Base-by-base conservation (phyloP, 2,329 filamentous ascomycete species). In the Colletotrichum liriopes region DNA sequence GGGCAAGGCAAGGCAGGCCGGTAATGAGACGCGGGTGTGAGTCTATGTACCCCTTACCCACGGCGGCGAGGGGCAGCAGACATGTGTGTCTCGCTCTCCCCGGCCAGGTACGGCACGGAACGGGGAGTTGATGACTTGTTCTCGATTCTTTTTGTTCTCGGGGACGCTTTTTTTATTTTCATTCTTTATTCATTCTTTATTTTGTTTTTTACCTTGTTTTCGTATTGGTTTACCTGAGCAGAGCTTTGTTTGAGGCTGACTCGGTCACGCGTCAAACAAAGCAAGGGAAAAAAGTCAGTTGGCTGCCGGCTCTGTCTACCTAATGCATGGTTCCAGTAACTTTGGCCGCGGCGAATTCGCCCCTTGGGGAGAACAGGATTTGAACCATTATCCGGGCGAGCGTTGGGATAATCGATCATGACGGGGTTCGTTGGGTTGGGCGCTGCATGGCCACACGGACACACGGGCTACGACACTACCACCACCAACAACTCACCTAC, bases 211-310 rank as follows among this genome's bases (percentile, higher is more conserved):
- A 35, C 35, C 35, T 2, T 26, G 23, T 26, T 26, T 26, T 26
- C 1, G 23, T 26, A 26, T 26, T 26, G 23, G 23, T 26, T 26
- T 8, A 45, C 32, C 60, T 23, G 54, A 59, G 61, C 54, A 58
- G 29, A 60, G 54, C 62, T 37, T n/a, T 9, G 39, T 70, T 65
- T 39, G 37, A 65, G 45, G 61, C 62, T 66, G 54, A 66, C 62
- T 66, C 54, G 54, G 41, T 35, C 62, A 52, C 39, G 45, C 37
- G 16, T 43, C 56, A 32, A 20, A 35, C 7, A 18, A 8, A 9
- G 14, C 14, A 41, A 41, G n/a, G 32, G 54, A 12, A 29, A 29
- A 58, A 26, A 16, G 37, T 41, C 8, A 11, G 55, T 58, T 41
- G 37, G 54, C 20, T 16, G 35, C 55, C 12, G 8, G 11, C 32